Evolutionary conservation across 2,329 filamentous ascomycete genomes (phyloP).

Genomic region (Xylariaceae sp.): DNA sequence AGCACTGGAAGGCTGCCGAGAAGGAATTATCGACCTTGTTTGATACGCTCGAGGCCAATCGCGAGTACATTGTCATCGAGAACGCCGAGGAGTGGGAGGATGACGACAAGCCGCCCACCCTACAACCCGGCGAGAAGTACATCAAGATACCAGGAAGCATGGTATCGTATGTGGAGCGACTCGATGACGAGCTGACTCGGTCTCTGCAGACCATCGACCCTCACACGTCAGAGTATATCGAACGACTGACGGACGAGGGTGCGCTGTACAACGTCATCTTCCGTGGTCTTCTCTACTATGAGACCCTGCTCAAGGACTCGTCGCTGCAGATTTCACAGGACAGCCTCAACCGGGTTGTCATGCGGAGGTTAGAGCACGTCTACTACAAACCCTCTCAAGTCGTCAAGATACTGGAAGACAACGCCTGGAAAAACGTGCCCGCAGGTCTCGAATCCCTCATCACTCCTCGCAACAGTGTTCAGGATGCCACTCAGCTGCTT

Average conservation of each 20-base stretch:
- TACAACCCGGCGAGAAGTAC: conserved; percentile 66
- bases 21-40: conserved; percentile 76
- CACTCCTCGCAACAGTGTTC: conserved; percentile 61
- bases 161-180: conserved; percentile 86
- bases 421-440: conserved; percentile 79
- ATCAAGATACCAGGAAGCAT: conserved; percentile 91
- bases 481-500: conserved; percentile 69
- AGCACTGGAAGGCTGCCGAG: conserved; percentile 95
- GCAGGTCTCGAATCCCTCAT: conserved; percentile 65
- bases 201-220: conserved; percentile 98
- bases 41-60: conserved; percentile 68
- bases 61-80: conserved; percentile 80
- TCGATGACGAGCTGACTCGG: conserved; percentile 94
- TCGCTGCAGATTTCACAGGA: conserved; percentile 73
- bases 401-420: conserved; percentile 87
- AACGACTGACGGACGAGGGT: conserved; percentile 85
- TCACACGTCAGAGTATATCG: conserved; percentile 97
- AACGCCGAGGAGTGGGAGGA: conserved; percentile 98
- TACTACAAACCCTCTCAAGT: conserved; percentile 99
- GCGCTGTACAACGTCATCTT: conserved; percentile 88
- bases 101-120: conserved; percentile 81
- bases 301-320: conserved; percentile 64
- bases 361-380: conserved; percentile 90
- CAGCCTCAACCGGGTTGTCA: conserved; percentile 83
- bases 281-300: conserved; percentile 80